Conservation (phyloP, 2,329 filamentous ascomycete genomes). For the Alternaria triticina region DNA sequence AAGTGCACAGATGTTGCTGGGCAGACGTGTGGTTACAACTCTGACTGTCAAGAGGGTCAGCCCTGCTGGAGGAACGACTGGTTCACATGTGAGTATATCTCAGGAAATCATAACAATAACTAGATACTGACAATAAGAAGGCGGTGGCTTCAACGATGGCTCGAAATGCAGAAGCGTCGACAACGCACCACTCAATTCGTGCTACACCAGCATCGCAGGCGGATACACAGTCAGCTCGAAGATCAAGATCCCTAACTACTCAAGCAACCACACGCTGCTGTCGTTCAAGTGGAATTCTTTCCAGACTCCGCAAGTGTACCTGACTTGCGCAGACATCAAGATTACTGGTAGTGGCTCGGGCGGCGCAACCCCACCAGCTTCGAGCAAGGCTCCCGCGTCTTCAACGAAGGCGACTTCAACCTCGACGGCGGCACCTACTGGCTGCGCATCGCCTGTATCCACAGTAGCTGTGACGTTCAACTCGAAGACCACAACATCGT, state of each 20-base stretch:
- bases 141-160: constrained; percentile 35
- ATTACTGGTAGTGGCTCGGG: constrained; percentile 29
- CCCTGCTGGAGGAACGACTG: constrained; percentile 44
- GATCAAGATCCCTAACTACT: constrained; percentile 44
- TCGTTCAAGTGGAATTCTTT: constrained; percentile 45
- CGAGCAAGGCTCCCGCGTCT: constrained; percentile 20
- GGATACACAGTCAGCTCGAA: constrained; percentile 43
- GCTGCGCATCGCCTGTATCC: constrained; percentile 35
- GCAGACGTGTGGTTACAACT: constrained; percentile 37
- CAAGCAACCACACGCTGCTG: constrained; percentile 39
- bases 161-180: constrained; percentile 39
- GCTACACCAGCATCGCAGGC: constrained; percentile 43
- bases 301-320: constrained; percentile 43
- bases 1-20: constrained; percentile 42
- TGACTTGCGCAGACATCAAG: constrained; percentile 43
- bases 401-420: constrained; percentile 16
- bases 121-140: not conserved
- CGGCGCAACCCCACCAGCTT: constrained; percentile 18
- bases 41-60: constrained; percentile 39
- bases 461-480: constrained; percentile 52
- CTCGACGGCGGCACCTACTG: constrained; percentile 17
- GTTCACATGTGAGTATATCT: constrained; percentile 34
- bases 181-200: constrained; percentile 40
- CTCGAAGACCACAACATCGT: constrained; percentile 56
- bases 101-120: fast-evolving